These are phyloP conservation scores for Calonectria pseudoturangicola DNA, from an alignment of 2,329 filamentous ascomycete genomes.

Conservation along the genomic window DNA sequence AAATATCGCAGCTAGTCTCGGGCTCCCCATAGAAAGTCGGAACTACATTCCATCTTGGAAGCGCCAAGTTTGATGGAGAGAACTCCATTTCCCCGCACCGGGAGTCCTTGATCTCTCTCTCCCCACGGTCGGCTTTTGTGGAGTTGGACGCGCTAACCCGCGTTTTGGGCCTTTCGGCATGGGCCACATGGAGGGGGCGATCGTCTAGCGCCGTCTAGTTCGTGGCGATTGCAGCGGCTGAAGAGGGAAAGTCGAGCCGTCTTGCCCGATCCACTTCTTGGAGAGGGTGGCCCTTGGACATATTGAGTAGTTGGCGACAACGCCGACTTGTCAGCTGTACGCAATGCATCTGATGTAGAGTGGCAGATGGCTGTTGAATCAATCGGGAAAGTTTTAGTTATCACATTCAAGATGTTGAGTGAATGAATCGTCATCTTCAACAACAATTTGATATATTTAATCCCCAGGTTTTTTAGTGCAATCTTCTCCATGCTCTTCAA, in stretches of 20 bases:
- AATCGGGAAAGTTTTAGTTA: constrained; percentile 10
- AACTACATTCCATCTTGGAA: constrained; percentile 25
- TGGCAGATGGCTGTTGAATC: not conserved
- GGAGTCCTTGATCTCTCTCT: not conserved
- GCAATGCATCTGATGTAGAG: not conserved
- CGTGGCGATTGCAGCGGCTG: not conserved
- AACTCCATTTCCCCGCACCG: constrained; percentile 17
- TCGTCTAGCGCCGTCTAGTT: constrained; percentile 1
- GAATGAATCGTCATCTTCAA: not conserved
- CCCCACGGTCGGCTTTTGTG: not conserved
- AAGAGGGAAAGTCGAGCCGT: constrained; percentile 29
- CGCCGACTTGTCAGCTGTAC: not conserved
- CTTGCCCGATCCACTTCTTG: not conserved
- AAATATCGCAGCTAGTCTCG: constrained; percentile 3
- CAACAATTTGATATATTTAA: constrained; percentile 17
- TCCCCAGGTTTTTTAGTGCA: not conserved
- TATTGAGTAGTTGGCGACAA: not conserved
- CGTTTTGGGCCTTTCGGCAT: constrained; percentile 13
- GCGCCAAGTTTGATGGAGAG: not conserved
- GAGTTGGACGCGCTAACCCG: constrained; percentile 9
- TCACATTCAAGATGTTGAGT: not conserved
- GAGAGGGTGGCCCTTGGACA: not conserved
- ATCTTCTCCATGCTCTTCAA: not conserved
- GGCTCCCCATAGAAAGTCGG: constrained; percentile 1
- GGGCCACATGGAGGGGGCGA: constrained; percentile 16